phyloP scores from a whole-genome alignment of 73 alveolate species.

The Tetrahymena borealis region DNA sequence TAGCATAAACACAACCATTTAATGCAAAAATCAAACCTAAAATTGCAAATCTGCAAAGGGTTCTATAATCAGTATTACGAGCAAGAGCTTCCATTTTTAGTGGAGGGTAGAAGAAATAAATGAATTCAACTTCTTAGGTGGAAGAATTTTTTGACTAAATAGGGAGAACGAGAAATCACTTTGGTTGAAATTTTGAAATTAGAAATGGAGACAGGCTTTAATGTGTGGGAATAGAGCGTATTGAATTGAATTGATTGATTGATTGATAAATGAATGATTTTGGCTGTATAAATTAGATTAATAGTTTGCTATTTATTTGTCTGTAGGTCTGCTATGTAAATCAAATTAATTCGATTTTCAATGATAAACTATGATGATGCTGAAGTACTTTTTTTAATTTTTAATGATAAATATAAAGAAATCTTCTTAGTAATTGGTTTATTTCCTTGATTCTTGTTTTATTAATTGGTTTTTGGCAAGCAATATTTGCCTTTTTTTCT shows the following conservation, averaged over 20 bases:
- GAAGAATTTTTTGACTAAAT: background rate
- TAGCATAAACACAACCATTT: background rate
- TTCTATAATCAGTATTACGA: background rate
- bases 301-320: too few relatives aligned
- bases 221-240: background rate
- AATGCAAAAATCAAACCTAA: background rate
- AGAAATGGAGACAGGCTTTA: background rate
- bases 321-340: too few relatives aligned
- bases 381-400: background rate
- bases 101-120: background rate
- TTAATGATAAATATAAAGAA: background rate
- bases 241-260: background rate
- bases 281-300: too few relatives aligned
- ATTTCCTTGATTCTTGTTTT: background rate
- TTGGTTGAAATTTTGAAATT: background rate
- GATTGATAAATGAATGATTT: too few relatives aligned
- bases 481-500: background rate
- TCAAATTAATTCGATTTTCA: background rate
- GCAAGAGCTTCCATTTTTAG: background rate
- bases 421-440: background rate
- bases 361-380: background rate
- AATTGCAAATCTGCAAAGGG: background rate
- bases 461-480: background rate
- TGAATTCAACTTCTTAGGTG: background rate
- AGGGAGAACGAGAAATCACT: background rate